Evolutionary conservation across 1,139 yeast genomes (phyloP).

Genomic region (Pichia sp.): DNA sequence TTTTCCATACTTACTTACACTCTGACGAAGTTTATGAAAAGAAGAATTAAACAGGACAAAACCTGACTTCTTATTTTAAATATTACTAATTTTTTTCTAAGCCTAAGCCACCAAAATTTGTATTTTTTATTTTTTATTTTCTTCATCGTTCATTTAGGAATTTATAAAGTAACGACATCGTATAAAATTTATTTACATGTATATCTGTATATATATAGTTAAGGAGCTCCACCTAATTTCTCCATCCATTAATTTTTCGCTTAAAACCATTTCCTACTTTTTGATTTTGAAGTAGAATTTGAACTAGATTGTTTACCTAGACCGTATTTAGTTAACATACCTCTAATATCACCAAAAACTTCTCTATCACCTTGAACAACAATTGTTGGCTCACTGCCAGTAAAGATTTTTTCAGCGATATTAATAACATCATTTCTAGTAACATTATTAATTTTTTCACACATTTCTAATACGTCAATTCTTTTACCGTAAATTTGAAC

Average conservation of each 20-base stretch:
- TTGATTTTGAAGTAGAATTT: slow-evolving; percentile 3
- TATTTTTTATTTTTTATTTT: background rate
- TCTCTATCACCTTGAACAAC: slow-evolving; percentile 88
- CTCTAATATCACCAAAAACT: slow-evolving; percentile 76
- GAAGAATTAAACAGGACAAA: slow-evolving; percentile 26
- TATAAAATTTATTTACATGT: background rate
- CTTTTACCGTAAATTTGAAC: slow-evolving; percentile 76
- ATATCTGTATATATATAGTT: background rate
- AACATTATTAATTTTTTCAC: slow-evolving; percentile 62
- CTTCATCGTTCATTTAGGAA: no score
- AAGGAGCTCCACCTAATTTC: no score
- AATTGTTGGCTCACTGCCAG: slow-evolving; percentile 75
- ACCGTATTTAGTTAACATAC: slow-evolving; percentile 63
- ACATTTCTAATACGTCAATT: slow-evolving; percentile 81
- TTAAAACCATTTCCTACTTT: slow-evolving; percentile 18
- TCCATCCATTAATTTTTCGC: no score
- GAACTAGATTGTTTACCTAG: slow-evolving; percentile 40
- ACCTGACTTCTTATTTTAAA: background rate
- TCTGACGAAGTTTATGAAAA: slow-evolving; percentile 31
- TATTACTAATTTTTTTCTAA: no score
- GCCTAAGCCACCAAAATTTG: background rate
- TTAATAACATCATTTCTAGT: slow-evolving; percentile 61
- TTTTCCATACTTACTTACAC: slow-evolving; percentile 65
- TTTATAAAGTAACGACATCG: no score
- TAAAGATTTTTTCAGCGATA: slow-evolving; percentile 72